These are phyloP conservation scores for Debaryomyces tyrocola DNA, from an alignment of 805 yeast genomes.

Conservation along the genomic window DNA sequence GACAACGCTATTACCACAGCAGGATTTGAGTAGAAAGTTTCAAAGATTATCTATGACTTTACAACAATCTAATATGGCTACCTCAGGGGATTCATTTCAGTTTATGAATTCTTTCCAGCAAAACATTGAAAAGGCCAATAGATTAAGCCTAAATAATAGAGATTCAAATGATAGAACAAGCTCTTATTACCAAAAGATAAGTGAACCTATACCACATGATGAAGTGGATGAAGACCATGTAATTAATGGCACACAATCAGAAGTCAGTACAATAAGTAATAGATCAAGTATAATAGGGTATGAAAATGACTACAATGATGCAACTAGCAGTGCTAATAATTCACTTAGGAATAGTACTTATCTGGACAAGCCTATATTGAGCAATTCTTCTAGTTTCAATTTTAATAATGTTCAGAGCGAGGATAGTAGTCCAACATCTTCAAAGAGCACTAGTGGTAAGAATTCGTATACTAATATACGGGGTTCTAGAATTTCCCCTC, in stretches of 20 bases:
- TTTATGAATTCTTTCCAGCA: constrained; percentile 40
- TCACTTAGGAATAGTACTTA: not conserved
- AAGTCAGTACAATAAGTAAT: constrained; percentile 23
- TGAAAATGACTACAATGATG: constrained; percentile 1
- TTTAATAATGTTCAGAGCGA: constrained; percentile 5
- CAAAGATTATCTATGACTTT: constrained; percentile 37
- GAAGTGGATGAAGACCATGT: constrained; percentile 9
- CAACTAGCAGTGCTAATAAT: not conserved
- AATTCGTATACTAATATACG: constrained; percentile 9
- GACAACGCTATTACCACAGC: constrained; percentile 25
- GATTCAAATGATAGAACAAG: constrained; percentile 6
- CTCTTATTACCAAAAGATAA: constrained; percentile 28
- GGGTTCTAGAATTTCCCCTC: constrained; percentile 19
- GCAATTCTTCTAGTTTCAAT: constrained; percentile 7
- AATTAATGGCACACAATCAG: constrained; percentile 14
- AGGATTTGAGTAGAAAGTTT: constrained; percentile 34
- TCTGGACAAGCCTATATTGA: not conserved
- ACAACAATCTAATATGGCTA: constrained; percentile 23
- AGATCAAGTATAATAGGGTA: constrained; percentile 23
- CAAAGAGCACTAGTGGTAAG: not conserved
- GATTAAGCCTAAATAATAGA: not conserved
- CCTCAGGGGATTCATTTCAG: constrained; percentile 40
- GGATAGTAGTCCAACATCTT: constrained; percentile 1
- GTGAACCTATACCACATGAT: constrained; percentile 16
- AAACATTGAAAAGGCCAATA: constrained; percentile 32